Evolutionary conservation across 345 rosid species (phyloP).

Genomic region (Toxicodendron radicans): DNA sequence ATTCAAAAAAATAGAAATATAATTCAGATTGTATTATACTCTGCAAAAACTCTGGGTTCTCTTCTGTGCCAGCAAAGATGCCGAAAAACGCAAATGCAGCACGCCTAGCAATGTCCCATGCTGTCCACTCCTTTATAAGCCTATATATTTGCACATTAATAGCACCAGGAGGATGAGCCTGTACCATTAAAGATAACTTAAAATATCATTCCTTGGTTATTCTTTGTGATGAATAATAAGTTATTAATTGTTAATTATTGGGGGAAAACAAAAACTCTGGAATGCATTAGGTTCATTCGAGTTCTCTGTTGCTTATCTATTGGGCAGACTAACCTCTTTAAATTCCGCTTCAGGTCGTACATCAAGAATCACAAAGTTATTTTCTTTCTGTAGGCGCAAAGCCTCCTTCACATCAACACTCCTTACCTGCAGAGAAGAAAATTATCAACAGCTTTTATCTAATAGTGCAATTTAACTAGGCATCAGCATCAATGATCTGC

Average conservation of each 20-base stretch:
- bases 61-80: slow-evolving; percentile 96
- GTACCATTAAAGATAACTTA: neutral
- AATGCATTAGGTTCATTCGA: neutral
- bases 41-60: slow-evolving; percentile 82
- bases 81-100: slow-evolving; percentile 97
- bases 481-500: neutral
- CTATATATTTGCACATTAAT: slow-evolving; percentile 89
- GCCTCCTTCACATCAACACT: slow-evolving; percentile 98
- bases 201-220: neutral
- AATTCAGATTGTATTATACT: slow-evolving; percentile 33
- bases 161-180: slow-evolving; percentile 92
- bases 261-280: no score
- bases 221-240: neutral
- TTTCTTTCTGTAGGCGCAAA: slow-evolving; percentile 85
- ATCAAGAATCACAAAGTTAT: slow-evolving; percentile 95
- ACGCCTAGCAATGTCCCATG: slow-evolving; percentile 98
- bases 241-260: no score
- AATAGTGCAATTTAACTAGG: neutral
- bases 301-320: neutral
- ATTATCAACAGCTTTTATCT: neutral
- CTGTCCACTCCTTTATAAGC: slow-evolving; percentile 94
- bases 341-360: slow-evolving; percentile 93
- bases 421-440: slow-evolving; percentile 56
- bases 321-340: slow-evolving; percentile 61
- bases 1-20: slow-evolving; percentile 10